These are phyloP conservation scores for Phylloporus scabripes DNA, from an alignment of 768 basidiomycete species.

Conservation along the genomic window DNA sequence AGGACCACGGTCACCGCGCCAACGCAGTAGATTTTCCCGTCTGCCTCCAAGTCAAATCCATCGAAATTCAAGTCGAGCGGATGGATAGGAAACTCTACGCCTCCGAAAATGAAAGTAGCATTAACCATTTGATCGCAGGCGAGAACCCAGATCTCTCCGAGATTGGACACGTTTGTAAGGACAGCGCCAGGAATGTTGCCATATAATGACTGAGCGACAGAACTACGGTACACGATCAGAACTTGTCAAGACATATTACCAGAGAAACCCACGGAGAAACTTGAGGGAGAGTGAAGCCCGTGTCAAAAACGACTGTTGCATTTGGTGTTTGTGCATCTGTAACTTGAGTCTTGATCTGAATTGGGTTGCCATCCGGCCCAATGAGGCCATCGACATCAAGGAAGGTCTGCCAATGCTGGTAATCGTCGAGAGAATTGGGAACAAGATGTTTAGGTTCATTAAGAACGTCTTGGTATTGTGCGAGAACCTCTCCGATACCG, in stretches of 20 bases:
- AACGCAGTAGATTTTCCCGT: constrained; percentile 30
- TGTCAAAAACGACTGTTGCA: constrained; percentile 60
- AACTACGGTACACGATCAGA: constrained; percentile 28
- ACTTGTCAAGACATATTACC: constrained; percentile 5
- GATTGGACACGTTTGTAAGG: constrained; percentile 33
- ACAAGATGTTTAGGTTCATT: constrained; percentile 50
- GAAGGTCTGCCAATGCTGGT: constrained; percentile 63
- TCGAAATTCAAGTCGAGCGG: constrained; percentile 52
- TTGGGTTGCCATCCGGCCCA: constrained; percentile 52
- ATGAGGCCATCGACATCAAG: constrained; percentile 59
- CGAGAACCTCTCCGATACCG: constrained; percentile 54
- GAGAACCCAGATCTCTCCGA: constrained; percentile 52
- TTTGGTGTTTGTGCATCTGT: constrained; percentile 38
- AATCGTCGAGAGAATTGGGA: constrained; percentile 31
- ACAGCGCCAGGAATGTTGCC: constrained; percentile 48
- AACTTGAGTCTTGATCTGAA: constrained; percentile 44
- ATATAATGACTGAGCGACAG: constrained; percentile 59
- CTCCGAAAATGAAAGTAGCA: constrained; percentile 58
- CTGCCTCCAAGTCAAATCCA: constrained; percentile 9
- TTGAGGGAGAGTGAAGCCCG: constrained; percentile 65
- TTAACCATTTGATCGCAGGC: constrained; percentile 64
- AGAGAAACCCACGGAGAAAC: constrained; percentile 41
- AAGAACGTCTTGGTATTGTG: constrained; percentile 44
- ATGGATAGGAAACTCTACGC: constrained; percentile 54
- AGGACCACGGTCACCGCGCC: constrained; percentile 38